These are phyloP conservation scores for Penicillium steckii DNA, from an alignment of 495 filamentous ascomycete species.

Conservation along the genomic window DNA sequence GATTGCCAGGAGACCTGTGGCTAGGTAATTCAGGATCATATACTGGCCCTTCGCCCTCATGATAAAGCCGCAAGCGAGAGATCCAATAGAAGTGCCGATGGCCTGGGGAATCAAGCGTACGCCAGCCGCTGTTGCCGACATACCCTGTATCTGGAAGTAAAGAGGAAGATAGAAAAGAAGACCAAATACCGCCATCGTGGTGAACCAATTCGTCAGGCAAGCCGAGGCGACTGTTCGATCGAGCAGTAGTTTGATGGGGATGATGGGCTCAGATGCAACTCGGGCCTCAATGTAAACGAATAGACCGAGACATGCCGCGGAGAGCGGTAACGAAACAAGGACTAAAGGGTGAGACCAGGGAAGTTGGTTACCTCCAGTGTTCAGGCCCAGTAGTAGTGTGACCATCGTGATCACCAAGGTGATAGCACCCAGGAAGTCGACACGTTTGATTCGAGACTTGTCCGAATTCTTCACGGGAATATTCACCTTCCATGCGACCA, in stretches of 20 bases:
- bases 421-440: slow-evolving; percentile 80
- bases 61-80: slow-evolving; percentile 65
- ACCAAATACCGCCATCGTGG: slow-evolving; percentile 50
- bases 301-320: slow-evolving; percentile 47
- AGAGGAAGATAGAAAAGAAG: slow-evolving; percentile 76
- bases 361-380: slow-evolving; percentile 79
- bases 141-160: slow-evolving; percentile 76
- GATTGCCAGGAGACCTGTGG: slow-evolving; percentile 50
- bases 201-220: slow-evolving; percentile 76
- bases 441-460: slow-evolving; percentile 55
- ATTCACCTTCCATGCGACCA: slow-evolving; percentile 67
- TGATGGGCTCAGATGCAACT: slow-evolving; percentile 72
- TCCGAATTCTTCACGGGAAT: slow-evolving; percentile 74
- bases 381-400: slow-evolving; percentile 74
- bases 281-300: slow-evolving; percentile 68
- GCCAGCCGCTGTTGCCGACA: slow-evolving; percentile 69
- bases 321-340: slow-evolving; percentile 64
- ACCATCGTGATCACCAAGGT: slow-evolving; percentile 69
- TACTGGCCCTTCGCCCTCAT: slow-evolving; percentile 81
- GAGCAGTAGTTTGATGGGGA: slow-evolving; percentile 75
- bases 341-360: slow-evolving; percentile 87
- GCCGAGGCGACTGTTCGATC: slow-evolving; percentile 70
- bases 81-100: slow-evolving; percentile 69
- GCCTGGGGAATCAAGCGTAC: slow-evolving; percentile 64
- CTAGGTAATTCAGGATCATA: slow-evolving; percentile 52